Evolutionary conservation across 805 yeast genomes (phyloP).

Genomic region (Wickerhamomyces pijperi): DNA sequence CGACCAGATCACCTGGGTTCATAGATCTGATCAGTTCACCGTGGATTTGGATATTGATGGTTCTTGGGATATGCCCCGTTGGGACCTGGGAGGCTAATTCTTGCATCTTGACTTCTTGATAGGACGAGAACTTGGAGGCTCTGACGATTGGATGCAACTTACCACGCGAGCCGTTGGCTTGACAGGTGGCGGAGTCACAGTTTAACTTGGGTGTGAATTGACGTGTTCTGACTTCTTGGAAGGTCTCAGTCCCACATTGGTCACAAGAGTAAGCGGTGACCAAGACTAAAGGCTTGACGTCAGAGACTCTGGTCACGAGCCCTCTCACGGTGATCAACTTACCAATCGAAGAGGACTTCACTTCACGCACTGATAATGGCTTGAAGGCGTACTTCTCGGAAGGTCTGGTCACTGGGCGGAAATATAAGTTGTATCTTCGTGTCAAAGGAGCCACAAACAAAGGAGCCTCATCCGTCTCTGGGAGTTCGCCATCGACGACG

Average conservation of each 20-base stretch:
- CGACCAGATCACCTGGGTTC: slow-evolving; percentile 93
- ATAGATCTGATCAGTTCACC: slow-evolving; percentile 82
- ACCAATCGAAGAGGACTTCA: slow-evolving; percentile 77
- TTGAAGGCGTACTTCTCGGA: slow-evolving; percentile 24
- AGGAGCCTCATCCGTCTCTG: slow-evolving; percentile 22
- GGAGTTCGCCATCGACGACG: neutral
- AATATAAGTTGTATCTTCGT: slow-evolving; percentile 78
- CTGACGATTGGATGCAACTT: slow-evolving; percentile 86
- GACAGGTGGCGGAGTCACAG: slow-evolving; percentile 77
- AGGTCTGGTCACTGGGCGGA: slow-evolving; percentile 57
- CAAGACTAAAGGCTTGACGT: slow-evolving; percentile 84
- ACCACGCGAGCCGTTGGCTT: slow-evolving; percentile 72
- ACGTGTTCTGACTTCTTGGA: slow-evolving; percentile 84
- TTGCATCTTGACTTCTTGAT: slow-evolving; percentile 92
- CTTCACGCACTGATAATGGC: slow-evolving; percentile 80
- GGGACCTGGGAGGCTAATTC: slow-evolving; percentile 96
- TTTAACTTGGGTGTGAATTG: slow-evolving; percentile 81
- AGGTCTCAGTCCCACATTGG: slow-evolving; percentile 90
- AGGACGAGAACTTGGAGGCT: slow-evolving; percentile 89
- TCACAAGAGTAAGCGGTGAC: slow-evolving; percentile 97
- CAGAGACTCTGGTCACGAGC: slow-evolving; percentile 89
- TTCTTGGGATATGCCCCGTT: slow-evolving; percentile 92
- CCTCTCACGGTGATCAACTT: slow-evolving; percentile 85
- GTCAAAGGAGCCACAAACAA: slow-evolving; percentile 79
- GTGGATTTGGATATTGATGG: slow-evolving; percentile 75